Conservation (phyloP, 352 stramenopile species). For the Phytophthora brassicae region DNA sequence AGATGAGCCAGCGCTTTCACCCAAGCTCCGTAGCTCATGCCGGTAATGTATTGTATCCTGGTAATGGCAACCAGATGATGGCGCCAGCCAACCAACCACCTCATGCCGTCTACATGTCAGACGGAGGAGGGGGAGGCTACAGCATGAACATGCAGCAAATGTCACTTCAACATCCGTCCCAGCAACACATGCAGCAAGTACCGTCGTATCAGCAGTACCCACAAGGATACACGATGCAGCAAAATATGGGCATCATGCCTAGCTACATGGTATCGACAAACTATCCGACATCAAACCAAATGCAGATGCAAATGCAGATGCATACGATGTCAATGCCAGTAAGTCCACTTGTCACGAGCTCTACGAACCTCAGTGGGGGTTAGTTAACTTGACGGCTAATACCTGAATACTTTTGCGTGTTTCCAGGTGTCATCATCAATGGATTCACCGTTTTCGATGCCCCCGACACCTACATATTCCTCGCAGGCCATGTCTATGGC, state of each 20-base stretch:
- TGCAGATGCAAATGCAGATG: constrained; percentile 50
- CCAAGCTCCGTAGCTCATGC: constrained; percentile 26
- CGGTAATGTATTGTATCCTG: constrained; percentile 30
- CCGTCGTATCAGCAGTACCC: constrained; percentile 36
- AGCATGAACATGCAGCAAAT: constrained; percentile 40
- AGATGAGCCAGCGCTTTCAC: constrained; percentile 65
- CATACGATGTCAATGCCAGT: constrained; percentile 30
- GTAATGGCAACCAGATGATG: constrained; percentile 33
- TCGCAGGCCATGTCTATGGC: constrained; percentile 40
- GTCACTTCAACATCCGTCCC: constrained; percentile 12
- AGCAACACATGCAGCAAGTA: constrained; percentile 30
- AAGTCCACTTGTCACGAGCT: constrained; percentile 9
- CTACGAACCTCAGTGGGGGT: no score
- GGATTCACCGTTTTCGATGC: constrained; percentile 32
- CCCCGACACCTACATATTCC: constrained; percentile 31
- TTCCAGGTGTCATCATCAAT: constrained; percentile 32
- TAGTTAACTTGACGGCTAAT: constrained; percentile 1
- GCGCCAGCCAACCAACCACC: constrained; percentile 23
- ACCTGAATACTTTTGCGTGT: constrained; percentile 2
- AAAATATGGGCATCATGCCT: constrained; percentile 41
- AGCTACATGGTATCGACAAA: constrained; percentile 57
- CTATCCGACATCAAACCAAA: constrained; percentile 35
- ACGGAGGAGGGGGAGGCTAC: constrained; percentile 35
- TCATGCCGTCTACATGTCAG: constrained; percentile 46
- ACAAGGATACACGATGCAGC: constrained; percentile 47